Percentiles rank a stretch among this genome's conserved stretches.
These are phyloP conservation scores for Phytopythium vexans DNA, from an alignment of 352 stramenopile genomes.

Conservation along the genomic window DNA sequence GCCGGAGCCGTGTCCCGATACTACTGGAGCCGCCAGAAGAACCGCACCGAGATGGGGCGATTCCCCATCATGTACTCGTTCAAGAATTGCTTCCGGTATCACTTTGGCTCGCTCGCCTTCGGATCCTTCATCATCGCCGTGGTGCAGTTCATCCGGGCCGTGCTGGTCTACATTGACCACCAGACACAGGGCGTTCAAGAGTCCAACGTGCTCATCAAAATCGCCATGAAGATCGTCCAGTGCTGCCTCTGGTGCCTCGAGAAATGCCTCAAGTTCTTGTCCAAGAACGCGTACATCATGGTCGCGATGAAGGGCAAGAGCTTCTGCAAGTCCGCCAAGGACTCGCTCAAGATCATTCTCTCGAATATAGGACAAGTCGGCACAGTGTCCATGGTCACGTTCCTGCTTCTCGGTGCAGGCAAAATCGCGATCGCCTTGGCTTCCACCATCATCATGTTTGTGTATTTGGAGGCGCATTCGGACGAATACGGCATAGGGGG, in stretches of 20 bases:
- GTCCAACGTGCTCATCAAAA: constrained; percentile 75
- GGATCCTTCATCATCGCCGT: constrained; percentile 95
- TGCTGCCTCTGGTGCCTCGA: constrained; percentile 95
- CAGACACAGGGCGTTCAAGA: constrained; percentile 85
- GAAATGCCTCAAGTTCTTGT: constrained; percentile 97
- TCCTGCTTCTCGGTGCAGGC: constrained; percentile 90
- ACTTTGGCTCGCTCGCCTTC: constrained; percentile 95
- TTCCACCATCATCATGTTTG: constrained; percentile 54
- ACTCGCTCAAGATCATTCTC: constrained; percentile 92
- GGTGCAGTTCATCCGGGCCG: constrained; percentile 92
- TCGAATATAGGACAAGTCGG: constrained; percentile 87
- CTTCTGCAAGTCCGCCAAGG: constrained; percentile 86
- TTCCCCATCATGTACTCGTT: constrained; percentile 67
- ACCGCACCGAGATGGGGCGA: constrained; percentile 51
- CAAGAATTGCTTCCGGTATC: constrained; percentile 88
- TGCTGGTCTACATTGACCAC: constrained; percentile 91
- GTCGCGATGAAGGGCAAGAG: constrained; percentile 74
- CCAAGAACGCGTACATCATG: constrained; percentile 95
- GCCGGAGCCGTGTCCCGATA: constrained; percentile 89
- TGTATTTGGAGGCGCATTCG: constrained; percentile 53
- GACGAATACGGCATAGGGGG: constrained; percentile 49
- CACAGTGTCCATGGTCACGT: constrained; percentile 88
- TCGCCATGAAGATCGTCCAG: constrained; percentile 83
- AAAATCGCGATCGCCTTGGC: constrained; percentile 83
- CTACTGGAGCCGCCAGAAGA: constrained; percentile 91